Evolutionary conservation across 306 rosid species (phyloP), one percentile per base, ranked within the genome.

Genomic region (Castanea crenata): DNA sequence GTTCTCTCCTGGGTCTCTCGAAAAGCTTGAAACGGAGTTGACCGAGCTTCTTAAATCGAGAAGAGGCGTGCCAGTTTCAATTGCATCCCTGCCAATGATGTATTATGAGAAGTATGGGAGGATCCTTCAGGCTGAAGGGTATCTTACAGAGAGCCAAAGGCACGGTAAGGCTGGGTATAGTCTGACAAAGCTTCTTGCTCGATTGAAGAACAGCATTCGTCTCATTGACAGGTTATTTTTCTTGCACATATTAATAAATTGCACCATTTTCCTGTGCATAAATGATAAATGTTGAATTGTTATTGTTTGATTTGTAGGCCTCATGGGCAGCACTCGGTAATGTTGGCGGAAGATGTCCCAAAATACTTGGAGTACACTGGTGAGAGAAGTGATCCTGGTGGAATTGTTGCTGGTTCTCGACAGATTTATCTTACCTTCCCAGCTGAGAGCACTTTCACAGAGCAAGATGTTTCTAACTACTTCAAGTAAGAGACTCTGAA

Each of bases 401-500:
- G 87, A 6, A 80, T 77, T 4, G 76, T 84, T 20, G 70, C 79
- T 16, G 82, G 88, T 49, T 84, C 84, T 52, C 82, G 85, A 31
- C 90, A 86, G 75, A 86, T 83, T 80, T 86, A 83, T 81, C 82
- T 83, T 7, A 86, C 90, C n/a, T 86, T 83, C 75, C 89, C 89
- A 4, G 89, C 89, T 29, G 85, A 80, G 73, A 81, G 90, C 62
- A 78, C 80, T 52, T 84, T 87, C 80, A 81, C 86, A 14, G 87
- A 83, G 83, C 84, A 78, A 38, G 86, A 83, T 78, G 87, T 87
- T 79, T 84, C 87, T 32, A 87, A 78, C 76, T 84, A 83, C 72
- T 87, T 84, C 78, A 81, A 54, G 90, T 86, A 79, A 86, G 83
- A 62, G 65, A 19, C 15, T 21, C 8, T n/a, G 49, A 41, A 41